Evolutionary conservation across 768 basidiomycete species (phyloP).

Genomic region (Aureoboletus auriporus): DNA sequence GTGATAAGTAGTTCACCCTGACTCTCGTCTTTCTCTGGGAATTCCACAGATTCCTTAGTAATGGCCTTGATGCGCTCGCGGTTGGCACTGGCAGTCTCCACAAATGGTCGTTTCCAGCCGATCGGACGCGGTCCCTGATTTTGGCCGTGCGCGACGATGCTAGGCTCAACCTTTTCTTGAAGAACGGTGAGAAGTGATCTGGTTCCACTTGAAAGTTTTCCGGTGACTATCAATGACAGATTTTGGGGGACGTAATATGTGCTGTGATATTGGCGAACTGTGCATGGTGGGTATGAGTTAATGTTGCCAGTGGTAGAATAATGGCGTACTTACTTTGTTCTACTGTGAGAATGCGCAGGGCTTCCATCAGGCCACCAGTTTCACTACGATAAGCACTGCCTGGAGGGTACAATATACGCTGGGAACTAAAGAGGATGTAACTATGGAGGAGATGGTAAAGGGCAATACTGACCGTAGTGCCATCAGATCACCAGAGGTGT

Average conservation of each 20-base stretch:
- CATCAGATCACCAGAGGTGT: conserved; percentile 90
- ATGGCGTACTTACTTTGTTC: conserved; percentile 67
- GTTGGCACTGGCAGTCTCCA: conserved; percentile 79
- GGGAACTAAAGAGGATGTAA: conserved; percentile 45
- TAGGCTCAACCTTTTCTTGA: conserved; percentile 80
- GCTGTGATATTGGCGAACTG: conserved; percentile 86
- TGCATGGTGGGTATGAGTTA: conserved; percentile 16
- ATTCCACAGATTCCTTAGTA: conserved; percentile 69
- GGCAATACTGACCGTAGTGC: conserved; percentile 58
- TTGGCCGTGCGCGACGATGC: conserved; percentile 70
- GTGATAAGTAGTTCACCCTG: conserved; percentile 80
- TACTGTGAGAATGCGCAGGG: conserved; percentile 76
- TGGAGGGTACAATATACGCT: conserved; percentile 74
- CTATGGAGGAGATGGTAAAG: background rate
- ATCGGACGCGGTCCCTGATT: conserved; percentile 63
- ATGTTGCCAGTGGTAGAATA: conserved; percentile 2
- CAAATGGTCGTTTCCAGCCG: conserved; percentile 91
- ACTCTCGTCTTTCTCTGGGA: conserved; percentile 96
- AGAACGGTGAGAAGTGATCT: conserved; percentile 74
- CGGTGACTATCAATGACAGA: conserved; percentile 81
- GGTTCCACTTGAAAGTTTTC: conserved; percentile 78
- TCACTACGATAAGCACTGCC: conserved; percentile 92
- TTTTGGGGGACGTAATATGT: conserved; percentile 95
- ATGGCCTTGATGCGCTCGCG: conserved; percentile 50
- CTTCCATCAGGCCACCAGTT: conserved; percentile 94